Conservation (phyloP, 176 grass and related monocot species). For the Oryza longistaminata region DNA sequence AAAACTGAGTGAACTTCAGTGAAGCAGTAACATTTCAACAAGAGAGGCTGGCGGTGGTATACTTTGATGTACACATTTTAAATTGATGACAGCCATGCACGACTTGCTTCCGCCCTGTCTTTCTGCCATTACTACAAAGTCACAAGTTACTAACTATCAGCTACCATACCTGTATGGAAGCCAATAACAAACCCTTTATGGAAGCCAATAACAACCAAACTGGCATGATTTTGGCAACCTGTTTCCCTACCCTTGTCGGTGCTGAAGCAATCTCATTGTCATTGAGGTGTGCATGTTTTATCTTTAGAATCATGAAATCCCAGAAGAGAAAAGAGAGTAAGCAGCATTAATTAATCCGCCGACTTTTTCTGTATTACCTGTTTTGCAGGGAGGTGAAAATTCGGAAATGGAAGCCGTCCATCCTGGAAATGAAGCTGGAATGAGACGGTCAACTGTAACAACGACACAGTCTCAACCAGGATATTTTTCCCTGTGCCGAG, state of each 20-base stretch:
- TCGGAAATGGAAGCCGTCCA: not conserved
- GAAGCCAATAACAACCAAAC: not conserved
- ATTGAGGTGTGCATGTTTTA: not conserved
- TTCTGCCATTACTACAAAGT: not conserved
- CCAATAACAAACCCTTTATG: not conserved
- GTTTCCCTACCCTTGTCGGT: not conserved
- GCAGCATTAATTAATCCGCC: not conserved
- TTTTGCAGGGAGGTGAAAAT: slow-evolving; percentile 28
- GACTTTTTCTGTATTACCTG: not conserved
- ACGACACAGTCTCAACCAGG: slow-evolving; percentile 7
- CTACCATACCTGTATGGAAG: not conserved
- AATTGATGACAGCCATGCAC: slow-evolving; percentile 29
- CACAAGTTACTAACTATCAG: not conserved
- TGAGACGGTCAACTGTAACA: not conserved
- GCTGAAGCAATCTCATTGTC: not conserved
- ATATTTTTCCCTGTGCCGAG: not conserved
- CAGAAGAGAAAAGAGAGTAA: not conserved
- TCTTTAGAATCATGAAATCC: not conserved
- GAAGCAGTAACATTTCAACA: not conserved
- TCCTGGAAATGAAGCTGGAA: not conserved
- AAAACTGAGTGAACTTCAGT: not conserved
- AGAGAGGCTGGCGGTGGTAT: not conserved
- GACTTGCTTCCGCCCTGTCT: slow-evolving; percentile 1
- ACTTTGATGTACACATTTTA: not conserved
- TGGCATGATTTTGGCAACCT: not conserved